Evolutionary conservation across 768 basidiomycete genomes (phyloP), one percentile per base, ranked within the genome.

Genomic region (Thelephora ganbajun): DNA sequence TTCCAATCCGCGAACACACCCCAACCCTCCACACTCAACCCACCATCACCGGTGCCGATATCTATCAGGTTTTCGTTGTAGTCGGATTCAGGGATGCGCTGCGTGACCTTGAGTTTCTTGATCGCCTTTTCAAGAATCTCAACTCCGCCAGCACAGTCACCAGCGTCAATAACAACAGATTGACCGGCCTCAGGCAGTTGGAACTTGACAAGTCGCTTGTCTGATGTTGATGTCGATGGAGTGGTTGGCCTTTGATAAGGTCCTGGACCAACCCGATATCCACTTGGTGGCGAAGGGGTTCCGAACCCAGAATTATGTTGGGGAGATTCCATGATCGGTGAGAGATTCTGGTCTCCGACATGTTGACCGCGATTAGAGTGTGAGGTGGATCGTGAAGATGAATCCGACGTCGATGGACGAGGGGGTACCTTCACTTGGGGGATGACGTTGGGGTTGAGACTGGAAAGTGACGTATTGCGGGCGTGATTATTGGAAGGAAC

Each of bases 61-160:
- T 63, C 66, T 14, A 14, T 14, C 22, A 41, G 39, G 22, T 14
- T 22, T 30, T 30, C 26, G 26, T 30, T 30, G 26, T 30, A 30
- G 45, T 73, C 69, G 2, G 54, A 42, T 6, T 76, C 75, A 1
- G 65, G 51, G 46, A 64, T 67, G 50, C 69, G 69, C 7, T 65
- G 53, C 30, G 66, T 66, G 0, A 73, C 60, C 61, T 91, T 94
- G 54, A 94, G 86, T 63, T 99, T 99, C 60, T 79, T 86, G 52
- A 99, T 67, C 1, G 87, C 92, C 54, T 83, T 80, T 54, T 89
- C 85, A 45, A 98, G 71, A 2, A 97, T 77, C 56, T 98, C 91
- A 2, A 84, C 71, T 7, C 91, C 92, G 22, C 80, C 82, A 1
- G 69, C 70, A 57, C 87, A 92, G 22, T 86, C 78, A 2, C 79